A percentile compares a stretch with the other conserved stretches of the same genome.
phyloP scores from a whole-genome alignment of 2,329 filamentous ascomycete genomes.

The Xylaria sp. region DNA sequence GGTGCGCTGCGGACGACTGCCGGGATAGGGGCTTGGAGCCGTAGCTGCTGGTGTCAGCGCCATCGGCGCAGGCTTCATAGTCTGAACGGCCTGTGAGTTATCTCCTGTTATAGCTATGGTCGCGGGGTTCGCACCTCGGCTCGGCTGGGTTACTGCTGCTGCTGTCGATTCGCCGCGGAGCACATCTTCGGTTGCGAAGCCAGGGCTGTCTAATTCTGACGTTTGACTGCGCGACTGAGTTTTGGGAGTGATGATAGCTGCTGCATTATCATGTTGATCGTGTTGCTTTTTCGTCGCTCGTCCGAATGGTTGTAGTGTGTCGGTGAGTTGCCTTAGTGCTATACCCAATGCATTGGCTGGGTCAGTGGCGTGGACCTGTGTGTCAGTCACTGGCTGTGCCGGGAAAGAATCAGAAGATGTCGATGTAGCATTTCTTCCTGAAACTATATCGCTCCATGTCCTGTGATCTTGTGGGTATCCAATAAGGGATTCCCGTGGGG shows the following conservation, averaged over 20 bases:
- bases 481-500: neutral
- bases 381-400: neutral
- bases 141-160: neutral
- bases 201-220: neutral
- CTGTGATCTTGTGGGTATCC: neutral
- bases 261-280: neutral
- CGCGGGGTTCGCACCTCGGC: neutral
- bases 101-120: neutral
- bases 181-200: neutral
- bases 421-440: constrained; percentile 10
- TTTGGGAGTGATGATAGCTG: neutral
- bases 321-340: no score
- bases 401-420: neutral
- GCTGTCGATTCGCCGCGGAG: neutral
- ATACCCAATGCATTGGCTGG: neutral
- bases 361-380: no score
- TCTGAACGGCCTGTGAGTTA: neutral
- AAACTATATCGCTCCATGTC: constrained; percentile 23
- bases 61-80: neutral
- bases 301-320: neutral
- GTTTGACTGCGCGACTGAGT: neutral
- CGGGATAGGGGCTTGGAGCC: neutral
- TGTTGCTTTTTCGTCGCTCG: neutral
- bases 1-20: neutral
- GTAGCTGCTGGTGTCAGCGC: neutral